Conservation (phyloP, 441 rosid genomes). For the Manihot esculenta region DNA sequence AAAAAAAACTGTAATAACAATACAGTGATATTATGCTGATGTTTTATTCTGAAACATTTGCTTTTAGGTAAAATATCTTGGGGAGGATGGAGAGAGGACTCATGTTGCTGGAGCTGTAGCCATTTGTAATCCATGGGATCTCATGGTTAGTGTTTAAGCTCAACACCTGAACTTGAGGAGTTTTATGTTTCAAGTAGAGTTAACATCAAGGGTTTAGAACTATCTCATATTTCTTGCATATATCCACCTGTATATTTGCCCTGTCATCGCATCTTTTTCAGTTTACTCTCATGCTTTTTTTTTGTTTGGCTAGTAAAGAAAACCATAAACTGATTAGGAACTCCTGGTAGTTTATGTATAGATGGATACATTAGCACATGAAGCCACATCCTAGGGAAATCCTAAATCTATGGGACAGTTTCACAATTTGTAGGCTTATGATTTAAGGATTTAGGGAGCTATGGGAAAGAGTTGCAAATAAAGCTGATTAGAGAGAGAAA, state of each 20-base stretch:
- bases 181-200: neutral
- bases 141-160: conserved; percentile 56
- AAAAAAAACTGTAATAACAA: no score
- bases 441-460: no score
- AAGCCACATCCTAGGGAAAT: no score
- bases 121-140: conserved; percentile 90
- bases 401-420: no score
- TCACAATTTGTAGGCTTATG: no score
- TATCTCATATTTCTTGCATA: conserved; percentile 7
- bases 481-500: no score
- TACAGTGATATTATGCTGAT: neutral
- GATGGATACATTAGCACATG: no score
- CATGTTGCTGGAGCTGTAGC: conserved; percentile 79
- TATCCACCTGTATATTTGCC: neutral
- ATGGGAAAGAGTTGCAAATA: no score
- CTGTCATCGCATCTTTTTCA: neutral
- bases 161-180: neutral
- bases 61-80: conserved; percentile 86
- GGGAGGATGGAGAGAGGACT: conserved; percentile 67
- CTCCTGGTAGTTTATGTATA: neutral
- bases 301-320: neutral
- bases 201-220: neutral
- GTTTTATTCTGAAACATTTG: conserved; percentile 15
- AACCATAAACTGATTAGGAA: neutral
- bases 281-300: no score